Conservation (phyloP, 177 flowering plant genomes). For the Telopea speciosissima region DNA sequence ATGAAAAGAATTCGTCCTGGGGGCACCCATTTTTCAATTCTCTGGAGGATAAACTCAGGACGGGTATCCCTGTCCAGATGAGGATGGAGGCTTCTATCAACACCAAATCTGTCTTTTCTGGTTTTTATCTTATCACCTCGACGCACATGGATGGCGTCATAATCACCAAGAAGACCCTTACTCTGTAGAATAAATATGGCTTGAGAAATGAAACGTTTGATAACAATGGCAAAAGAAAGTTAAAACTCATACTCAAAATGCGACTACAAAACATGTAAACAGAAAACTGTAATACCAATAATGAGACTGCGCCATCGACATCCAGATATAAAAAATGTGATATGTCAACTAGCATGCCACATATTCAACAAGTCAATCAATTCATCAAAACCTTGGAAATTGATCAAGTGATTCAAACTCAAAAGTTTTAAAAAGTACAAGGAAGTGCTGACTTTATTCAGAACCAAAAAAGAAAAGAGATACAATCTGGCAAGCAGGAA, state of each 20-base stretch:
- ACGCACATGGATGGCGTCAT: conserved; percentile 95
- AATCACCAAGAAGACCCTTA: conserved; percentile 76
- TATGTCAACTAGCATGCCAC: neutral
- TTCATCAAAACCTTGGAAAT: neutral
- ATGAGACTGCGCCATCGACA: neutral
- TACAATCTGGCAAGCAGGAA: no score
- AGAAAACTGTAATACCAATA: neutral
- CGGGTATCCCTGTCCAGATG: conserved; percentile 96
- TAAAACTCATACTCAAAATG: neutral
- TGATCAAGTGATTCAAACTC: no score
- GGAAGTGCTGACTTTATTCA: no score
- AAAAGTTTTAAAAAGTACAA: no score
- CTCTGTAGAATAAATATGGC: conserved; percentile 38
- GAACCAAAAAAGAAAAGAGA: no score
- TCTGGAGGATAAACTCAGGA: conserved; percentile 66
- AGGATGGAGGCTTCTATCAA: conserved; percentile 65
- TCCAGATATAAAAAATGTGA: neutral
- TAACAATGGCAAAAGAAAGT: neutral
- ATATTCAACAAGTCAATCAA: neutral
- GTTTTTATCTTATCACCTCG: conserved; percentile 93
- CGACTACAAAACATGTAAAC: neutral
- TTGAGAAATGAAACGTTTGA: neutral
- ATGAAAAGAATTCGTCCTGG: conserved; percentile 82
- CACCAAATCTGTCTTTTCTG: conserved; percentile 84
- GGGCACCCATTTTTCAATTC: conserved; percentile 81